Conservation (phyloP, 2,329 filamentous ascomycete species). For the Penicillium sp. region DNA sequence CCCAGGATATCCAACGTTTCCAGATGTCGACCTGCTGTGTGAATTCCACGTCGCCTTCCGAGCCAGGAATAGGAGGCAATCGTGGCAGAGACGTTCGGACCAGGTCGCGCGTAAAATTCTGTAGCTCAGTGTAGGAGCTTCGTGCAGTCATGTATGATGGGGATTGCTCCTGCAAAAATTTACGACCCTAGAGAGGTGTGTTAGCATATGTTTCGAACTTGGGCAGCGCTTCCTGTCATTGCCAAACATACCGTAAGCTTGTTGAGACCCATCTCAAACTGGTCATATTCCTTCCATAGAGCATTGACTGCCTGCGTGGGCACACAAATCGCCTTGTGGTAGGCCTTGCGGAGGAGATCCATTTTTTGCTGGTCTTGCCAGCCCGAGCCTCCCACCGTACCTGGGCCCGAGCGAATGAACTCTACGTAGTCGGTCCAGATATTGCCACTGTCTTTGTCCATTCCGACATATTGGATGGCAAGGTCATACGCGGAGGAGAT, state of each 20-base stretch:
- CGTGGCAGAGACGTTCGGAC: conserved; percentile 71
- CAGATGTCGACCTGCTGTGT: conserved; percentile 77
- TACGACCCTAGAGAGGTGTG: conserved; percentile 61
- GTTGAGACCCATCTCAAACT: conserved; percentile 90
- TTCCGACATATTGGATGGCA: conserved; percentile 79
- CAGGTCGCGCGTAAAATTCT: conserved; percentile 75
- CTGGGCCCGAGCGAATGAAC: conserved; percentile 83
- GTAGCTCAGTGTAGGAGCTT: conserved; percentile 81
- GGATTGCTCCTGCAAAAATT: conserved; percentile 88
- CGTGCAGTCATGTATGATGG: conserved; percentile 94
- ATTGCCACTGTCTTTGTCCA: conserved; percentile 81
- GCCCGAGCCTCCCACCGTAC: conserved; percentile 71
- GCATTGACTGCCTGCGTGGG: conserved; percentile 77
- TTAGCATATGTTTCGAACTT: conserved; percentile 4
- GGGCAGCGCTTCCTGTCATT: background rate
- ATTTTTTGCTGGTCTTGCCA: conserved; percentile 99
- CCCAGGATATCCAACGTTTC: conserved; percentile 93
- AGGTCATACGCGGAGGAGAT: conserved; percentile 88
- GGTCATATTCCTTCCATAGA: conserved; percentile 96
- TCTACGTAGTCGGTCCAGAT: conserved; percentile 95
- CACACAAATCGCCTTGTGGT: conserved; percentile 81
- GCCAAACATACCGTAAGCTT: conserved; percentile 65
- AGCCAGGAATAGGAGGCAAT: conserved; percentile 76
- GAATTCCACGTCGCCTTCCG: conserved; percentile 80
- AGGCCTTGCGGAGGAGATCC: conserved; percentile 85